A percentile compares a stretch with the other conserved stretches of the same genome.
These are phyloP conservation scores for Candida tallmaniae DNA, from an alignment of 805 yeast species.

Conservation along the genomic window DNA sequence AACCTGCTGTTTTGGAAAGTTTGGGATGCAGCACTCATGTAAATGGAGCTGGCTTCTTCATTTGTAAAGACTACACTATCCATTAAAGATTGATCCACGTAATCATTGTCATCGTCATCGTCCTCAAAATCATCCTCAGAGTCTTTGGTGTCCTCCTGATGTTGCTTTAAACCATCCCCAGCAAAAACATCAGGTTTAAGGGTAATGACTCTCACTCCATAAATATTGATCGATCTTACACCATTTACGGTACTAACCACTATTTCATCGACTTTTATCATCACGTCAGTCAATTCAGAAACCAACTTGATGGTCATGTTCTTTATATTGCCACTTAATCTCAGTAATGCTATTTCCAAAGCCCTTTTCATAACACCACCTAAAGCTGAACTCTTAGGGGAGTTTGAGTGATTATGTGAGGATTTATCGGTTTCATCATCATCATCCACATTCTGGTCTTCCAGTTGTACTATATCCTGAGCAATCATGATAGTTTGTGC, in stretches of 20 bases:
- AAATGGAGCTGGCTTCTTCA: constrained; percentile 65
- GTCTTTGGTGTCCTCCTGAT: constrained; percentile 26
- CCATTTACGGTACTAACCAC: constrained; percentile 43
- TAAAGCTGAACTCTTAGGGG: constrained; percentile 33
- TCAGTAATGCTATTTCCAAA: constrained; percentile 62
- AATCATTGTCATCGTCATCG: constrained; percentile 16
- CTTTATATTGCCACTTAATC: constrained; percentile 47
- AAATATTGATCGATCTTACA: constrained; percentile 34
- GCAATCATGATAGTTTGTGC: constrained; percentile 50
- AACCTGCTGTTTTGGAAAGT: constrained; percentile 20
- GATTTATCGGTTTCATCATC: not conserved
- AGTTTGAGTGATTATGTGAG: constrained; percentile 1
- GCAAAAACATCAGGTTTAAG: constrained; percentile 37
- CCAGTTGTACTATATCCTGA: not conserved
- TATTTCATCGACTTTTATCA: constrained; percentile 28
- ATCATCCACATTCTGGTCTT: not conserved
- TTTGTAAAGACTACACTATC: constrained; percentile 64
- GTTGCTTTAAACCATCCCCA: constrained; percentile 17
- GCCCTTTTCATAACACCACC: constrained; percentile 60
- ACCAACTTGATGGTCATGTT: constrained; percentile 46
- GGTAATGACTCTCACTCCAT: constrained; percentile 37
- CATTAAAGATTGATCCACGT: constrained; percentile 31
- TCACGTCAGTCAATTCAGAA: constrained; percentile 38
- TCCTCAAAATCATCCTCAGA: constrained; percentile 17
- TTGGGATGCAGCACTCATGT: constrained; percentile 76